phyloP scores from a whole-genome alignment of 1,284 basidiomycete genomes.

The Pisolithus thermaeus region DNA sequence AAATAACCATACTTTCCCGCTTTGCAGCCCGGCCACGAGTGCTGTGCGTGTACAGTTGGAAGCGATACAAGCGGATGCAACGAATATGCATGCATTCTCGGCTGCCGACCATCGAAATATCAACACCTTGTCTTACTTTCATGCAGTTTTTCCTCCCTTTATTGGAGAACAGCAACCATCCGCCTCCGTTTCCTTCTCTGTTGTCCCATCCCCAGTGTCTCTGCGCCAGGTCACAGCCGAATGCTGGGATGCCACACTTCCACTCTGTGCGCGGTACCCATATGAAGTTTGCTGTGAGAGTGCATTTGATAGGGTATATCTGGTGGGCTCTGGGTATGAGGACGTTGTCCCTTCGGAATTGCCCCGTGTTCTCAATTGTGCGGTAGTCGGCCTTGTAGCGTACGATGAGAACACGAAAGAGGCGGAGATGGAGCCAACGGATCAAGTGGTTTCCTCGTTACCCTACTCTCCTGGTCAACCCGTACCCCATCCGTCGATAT shows the following conservation, averaged over 20 bases:
- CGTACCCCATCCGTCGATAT: conserved; percentile 50
- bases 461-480: conserved; percentile 54
- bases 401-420: conserved; percentile 22
- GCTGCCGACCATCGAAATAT: conserved; percentile 73
- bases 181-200: conserved; percentile 1
- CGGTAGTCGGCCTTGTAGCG: conserved; percentile 70
- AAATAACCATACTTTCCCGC: background rate
- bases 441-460: conserved; percentile 18
- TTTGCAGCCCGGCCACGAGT: background rate
- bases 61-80: conserved; percentile 15
- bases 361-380: conserved; percentile 70
- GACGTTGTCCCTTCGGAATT: conserved; percentile 69
- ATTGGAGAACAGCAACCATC: conserved; percentile 4
- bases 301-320: conserved; percentile 56
- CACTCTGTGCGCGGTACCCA: conserved; percentile 64
- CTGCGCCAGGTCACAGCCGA: conserved; percentile 32
- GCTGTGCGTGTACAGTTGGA: conserved; percentile 15
- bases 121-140: conserved; percentile 75
- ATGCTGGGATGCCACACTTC: conserved; percentile 64
- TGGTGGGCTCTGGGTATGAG: conserved; percentile 68
- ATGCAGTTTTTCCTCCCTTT: conserved; percentile 47
- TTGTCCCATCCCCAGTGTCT: background rate
- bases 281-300: conserved; percentile 56
- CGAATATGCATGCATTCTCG: conserved; percentile 44
- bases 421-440: background rate